phyloP scores from a whole-genome alignment of 2,329 filamentous ascomycete genomes.

The Thelonectria discophora region DNA sequence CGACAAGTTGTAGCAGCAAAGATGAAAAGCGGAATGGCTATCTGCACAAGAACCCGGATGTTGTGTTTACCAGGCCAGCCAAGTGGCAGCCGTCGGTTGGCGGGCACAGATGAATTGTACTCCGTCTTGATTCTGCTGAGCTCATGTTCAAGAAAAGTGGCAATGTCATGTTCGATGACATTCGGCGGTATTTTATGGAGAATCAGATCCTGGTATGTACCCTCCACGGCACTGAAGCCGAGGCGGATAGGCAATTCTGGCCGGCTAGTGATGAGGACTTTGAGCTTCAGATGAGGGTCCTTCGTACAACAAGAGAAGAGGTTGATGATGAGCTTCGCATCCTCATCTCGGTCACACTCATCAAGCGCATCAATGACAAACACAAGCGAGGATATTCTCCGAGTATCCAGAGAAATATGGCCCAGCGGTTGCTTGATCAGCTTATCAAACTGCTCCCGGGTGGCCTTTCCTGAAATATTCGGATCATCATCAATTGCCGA shows the following conservation, averaged over 20 bases:
- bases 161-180: slow-evolving; percentile 50
- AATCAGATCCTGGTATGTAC: neutral
- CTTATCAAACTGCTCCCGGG: slow-evolving; percentile 50
- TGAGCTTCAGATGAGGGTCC: slow-evolving; percentile 29
- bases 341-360: too few relatives aligned
- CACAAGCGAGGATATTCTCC: neutral
- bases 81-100: neutral
- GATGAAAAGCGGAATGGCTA: slow-evolving; percentile 49
- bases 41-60: slow-evolving; percentile 31
- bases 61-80: slow-evolving; percentile 22
- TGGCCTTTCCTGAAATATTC: slow-evolving; percentile 39
- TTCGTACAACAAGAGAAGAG: neutral
- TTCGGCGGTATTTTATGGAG: slow-evolving; percentile 33
- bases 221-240: neutral
- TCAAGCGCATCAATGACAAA: slow-evolving; percentile 44
- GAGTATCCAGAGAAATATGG: neutral
- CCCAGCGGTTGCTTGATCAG: slow-evolving; percentile 48
- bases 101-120: slow-evolving; percentile 30
- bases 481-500: slow-evolving; percentile 44
- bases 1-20: slow-evolving; percentile 47
- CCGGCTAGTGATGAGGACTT: slow-evolving; percentile 41
- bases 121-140: slow-evolving; percentile 42
- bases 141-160: slow-evolving; percentile 44
- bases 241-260: slow-evolving; percentile 1
- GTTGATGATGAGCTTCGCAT: slow-evolving; percentile 36